phyloP scores from a whole-genome alignment of 768 basidiomycete species.

The Dictyophora rubrovolvata region DNA sequence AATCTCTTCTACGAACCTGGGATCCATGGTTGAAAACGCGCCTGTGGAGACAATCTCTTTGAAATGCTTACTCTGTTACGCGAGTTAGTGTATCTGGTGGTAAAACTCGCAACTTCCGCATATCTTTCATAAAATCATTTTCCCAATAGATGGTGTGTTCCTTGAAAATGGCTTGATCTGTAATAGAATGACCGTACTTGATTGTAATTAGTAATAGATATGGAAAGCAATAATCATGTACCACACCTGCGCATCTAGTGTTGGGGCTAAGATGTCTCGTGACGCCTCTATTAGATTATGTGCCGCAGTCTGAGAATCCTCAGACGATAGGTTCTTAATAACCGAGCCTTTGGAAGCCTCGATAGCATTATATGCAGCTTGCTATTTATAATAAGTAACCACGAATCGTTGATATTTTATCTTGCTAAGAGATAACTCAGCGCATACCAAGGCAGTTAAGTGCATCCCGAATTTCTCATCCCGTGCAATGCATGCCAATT shows the following conservation, averaged over 20 bases:
- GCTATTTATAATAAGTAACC: slow-evolving; percentile 3
- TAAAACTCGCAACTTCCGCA: slow-evolving; percentile 78
- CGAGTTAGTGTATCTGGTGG: slow-evolving; percentile 87
- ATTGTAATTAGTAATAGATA: neutral
- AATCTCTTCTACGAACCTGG: slow-evolving; percentile 66
- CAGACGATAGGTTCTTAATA: neutral
- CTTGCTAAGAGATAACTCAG: slow-evolving; percentile 8
- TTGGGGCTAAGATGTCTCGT: slow-evolving; percentile 62
- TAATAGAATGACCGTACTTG: slow-evolving; percentile 70
- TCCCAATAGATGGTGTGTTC: slow-evolving; percentile 85
- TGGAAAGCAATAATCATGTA: neutral
- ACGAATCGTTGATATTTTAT: neutral
- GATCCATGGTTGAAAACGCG: neutral
- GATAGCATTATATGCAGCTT: neutral
- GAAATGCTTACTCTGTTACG: slow-evolving; percentile 74
- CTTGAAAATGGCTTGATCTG: slow-evolving; percentile 79
- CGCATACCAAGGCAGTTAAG: slow-evolving; percentile 63
- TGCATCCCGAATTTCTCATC: slow-evolving; percentile 94
- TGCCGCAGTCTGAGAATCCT: slow-evolving; percentile 29
- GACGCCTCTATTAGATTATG: slow-evolving; percentile 60
- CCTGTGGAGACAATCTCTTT: neutral
- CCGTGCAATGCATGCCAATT: slow-evolving; percentile 55
- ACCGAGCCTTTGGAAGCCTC: neutral
- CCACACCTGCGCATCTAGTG: slow-evolving; percentile 65
- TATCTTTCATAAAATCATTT: slow-evolving; percentile 79